A percentile compares a stretch with the other conserved stretches of the same genome.
These are phyloP conservation scores for Emericellopsis cladophorae DNA, from an alignment of 2,329 filamentous ascomycete species.

Conservation along the genomic window DNA sequence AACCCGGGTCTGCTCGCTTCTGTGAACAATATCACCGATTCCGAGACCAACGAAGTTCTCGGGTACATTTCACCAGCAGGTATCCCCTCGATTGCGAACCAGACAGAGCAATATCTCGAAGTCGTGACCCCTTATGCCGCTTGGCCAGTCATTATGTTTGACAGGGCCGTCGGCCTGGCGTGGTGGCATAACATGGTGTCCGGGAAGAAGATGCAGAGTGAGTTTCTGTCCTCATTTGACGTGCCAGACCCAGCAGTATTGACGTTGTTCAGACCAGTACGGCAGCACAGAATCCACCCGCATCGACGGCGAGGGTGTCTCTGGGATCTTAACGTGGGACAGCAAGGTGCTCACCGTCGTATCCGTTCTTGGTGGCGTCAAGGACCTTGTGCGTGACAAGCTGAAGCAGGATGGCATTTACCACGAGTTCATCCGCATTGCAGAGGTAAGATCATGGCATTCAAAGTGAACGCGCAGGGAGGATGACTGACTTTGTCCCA, in stretches of 20 bases:
- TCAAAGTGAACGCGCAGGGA: neutral
- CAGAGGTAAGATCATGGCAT: constrained; percentile 8
- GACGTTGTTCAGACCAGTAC: constrained; percentile 16
- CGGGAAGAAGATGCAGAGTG: constrained; percentile 30
- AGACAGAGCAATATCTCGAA: constrained; percentile 24
- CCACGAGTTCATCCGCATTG: constrained; percentile 18
- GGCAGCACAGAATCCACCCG: constrained; percentile 27
- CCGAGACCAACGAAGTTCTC: constrained; percentile 18
- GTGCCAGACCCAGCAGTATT: neutral
- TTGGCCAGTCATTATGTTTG: constrained; percentile 22
- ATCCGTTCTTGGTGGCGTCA: constrained; percentile 23
- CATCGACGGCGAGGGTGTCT: constrained; percentile 22
- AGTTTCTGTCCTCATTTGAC: constrained; percentile 2
- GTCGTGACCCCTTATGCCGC: constrained; percentile 26
- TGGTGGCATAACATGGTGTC: constrained; percentile 29
- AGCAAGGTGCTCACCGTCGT: constrained; percentile 27
- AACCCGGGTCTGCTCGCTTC: constrained; percentile 26
- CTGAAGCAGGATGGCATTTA: constrained; percentile 24
- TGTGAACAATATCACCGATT: constrained; percentile 26
- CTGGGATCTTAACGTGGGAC: constrained; percentile 27
- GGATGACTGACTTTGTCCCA: constrained; percentile 3
- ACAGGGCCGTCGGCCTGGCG: constrained; percentile 22
- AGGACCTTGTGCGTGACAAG: constrained; percentile 20
- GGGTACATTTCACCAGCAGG: constrained; percentile 27
- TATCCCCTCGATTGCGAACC: constrained; percentile 24